These are phyloP conservation scores for Fulvia fulva DNA, from an alignment of 2,329 filamentous ascomycete species.

Conservation along the genomic window DNA sequence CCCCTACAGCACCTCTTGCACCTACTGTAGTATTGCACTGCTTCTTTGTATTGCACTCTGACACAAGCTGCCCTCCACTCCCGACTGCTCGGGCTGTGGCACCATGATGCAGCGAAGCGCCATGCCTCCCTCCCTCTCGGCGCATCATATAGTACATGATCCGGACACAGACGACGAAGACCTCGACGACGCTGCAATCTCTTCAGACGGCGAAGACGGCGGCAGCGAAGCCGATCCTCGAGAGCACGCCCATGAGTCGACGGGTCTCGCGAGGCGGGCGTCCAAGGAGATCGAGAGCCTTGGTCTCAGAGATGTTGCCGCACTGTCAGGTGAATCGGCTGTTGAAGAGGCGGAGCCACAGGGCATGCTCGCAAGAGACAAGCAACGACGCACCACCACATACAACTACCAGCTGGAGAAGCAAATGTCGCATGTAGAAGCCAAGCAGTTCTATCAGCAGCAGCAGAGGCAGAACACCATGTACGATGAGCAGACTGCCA, in stretches of 20 bases:
- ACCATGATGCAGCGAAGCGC: constrained; percentile 30
- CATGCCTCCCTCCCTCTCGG: constrained; percentile 26
- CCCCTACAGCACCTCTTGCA: neutral
- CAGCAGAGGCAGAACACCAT: constrained; percentile 67
- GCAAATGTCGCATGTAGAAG: constrained; percentile 88
- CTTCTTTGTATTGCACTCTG: neutral
- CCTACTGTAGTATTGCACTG: too few species aligned
- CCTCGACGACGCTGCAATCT: constrained; percentile 17
- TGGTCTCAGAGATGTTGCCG: constrained; percentile 13
- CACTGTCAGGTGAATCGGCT: constrained; percentile 10
- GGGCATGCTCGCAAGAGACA: constrained; percentile 46
- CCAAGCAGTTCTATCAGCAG: constrained; percentile 94
- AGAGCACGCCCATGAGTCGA: constrained; percentile 25
- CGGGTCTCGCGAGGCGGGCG: constrained; percentile 24
- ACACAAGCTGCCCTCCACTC: neutral
- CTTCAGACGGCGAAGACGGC: constrained; percentile 18
- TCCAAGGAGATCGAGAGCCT: constrained; percentile 22
- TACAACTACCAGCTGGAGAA: constrained; percentile 94
- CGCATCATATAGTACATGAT: constrained; percentile 23
- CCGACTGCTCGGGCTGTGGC: neutral
- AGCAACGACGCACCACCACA: constrained; percentile 70
- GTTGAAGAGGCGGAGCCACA: constrained; percentile 25
- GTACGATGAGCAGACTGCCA: constrained; percentile 35
- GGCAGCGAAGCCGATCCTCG: constrained; percentile 15
- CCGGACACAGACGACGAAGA: constrained; percentile 25